Evolutionary conservation across 352 stramenopile genomes (phyloP), one percentile per base, ranked within the genome.

Genomic region (Plasmopara viticola): DNA sequence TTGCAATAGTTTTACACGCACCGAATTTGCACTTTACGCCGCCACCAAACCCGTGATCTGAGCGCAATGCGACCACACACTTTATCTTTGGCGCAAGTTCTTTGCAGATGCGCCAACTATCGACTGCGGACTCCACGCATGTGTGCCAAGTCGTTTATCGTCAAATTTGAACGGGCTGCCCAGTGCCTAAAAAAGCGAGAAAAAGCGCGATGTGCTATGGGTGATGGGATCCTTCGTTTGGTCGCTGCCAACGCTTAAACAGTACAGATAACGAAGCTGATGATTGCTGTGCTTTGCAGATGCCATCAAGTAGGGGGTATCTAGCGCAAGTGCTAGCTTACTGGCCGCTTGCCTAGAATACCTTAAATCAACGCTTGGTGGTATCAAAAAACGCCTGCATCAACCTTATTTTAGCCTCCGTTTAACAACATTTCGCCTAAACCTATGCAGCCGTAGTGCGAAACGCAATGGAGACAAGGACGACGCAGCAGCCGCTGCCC

Each of bases 381-480:
- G 1, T 25, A 25, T 25, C 20, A 25, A n/a, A n/a, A n/a, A n/a
- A n/a, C n/a, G n/a, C n/a, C n/a, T 25, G 20, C 20, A 25, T 25
- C 20, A 25, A 25, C 20, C 20, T 25, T 25, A 25, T 25, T 25
- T 25, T 25, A 59, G 40, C 25, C 45, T 46, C 37, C 17, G 9
- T 54, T 58, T 58, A 53, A 55, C 51, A 51, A 39, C 44, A 42
- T 29, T 4, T n/a, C 5, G 29, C 17, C 7, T 47, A 43, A 51
- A 29, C 30, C 18, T 13, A 47, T 56, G 45, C 10, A 56, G 53
- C 39, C 30, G 50, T 50, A 30, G 42, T 20, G 47, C n/a, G 49
- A 17, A 25, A 25, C 20, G 20, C 20, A 25, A 67, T 60, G 59
- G 42, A 51, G 37, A 44, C 29, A 28, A 43, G 38, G 59, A 52